A percentile compares a stretch with the other conserved stretches of the same genome.
phyloP scores from a whole-genome alignment of 192 early-diverging fungal species.

The Coemansia sp. region DNA sequence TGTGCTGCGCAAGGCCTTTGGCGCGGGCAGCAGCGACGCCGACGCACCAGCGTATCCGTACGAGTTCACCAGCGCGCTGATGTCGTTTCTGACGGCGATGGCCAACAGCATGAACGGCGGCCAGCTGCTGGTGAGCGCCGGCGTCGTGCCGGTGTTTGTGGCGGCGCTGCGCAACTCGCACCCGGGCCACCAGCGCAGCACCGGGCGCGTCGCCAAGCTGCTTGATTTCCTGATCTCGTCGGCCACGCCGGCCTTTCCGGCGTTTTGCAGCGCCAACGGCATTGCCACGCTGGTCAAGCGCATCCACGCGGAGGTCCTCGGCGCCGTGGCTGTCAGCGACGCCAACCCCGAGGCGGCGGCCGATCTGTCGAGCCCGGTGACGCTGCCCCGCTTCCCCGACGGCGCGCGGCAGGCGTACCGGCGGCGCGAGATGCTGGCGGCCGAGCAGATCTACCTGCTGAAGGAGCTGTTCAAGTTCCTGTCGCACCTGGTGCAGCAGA shows the following conservation, averaged over 20 bases:
- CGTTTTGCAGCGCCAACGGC: constrained; percentile 85
- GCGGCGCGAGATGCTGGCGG: constrained; percentile 60
- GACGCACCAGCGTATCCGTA: constrained; percentile 34
- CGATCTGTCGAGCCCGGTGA: constrained; percentile 44
- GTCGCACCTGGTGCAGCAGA: constrained; percentile 93
- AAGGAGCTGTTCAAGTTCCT: constrained; percentile 92
- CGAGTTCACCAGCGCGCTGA: constrained; percentile 86
- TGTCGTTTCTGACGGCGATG: constrained; percentile 76
- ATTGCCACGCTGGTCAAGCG: constrained; percentile 76
- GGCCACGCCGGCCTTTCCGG: constrained; percentile 68
- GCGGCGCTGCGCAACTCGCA: constrained; percentile 71
- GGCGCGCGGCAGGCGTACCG: constrained; percentile 44
- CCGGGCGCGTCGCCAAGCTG: constrained; percentile 73
- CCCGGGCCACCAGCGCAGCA: constrained; percentile 60
- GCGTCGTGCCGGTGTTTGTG: constrained; percentile 82
- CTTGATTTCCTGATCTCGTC: constrained; percentile 85
- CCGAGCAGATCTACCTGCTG: constrained; percentile 75
- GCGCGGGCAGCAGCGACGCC: constrained; percentile 30
- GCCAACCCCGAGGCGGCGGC: constrained; percentile 27
- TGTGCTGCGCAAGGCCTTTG: constrained; percentile 74
- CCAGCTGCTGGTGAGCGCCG: constrained; percentile 89
- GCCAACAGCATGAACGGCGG: constrained; percentile 82
- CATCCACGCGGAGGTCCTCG: constrained; percentile 62
- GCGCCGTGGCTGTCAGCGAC: constrained; percentile 32
- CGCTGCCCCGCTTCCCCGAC: constrained; percentile 21